These are phyloP conservation scores for Xerocomellus chrysenteron DNA, from an alignment of 768 basidiomycete genomes.

Conservation along the genomic window DNA sequence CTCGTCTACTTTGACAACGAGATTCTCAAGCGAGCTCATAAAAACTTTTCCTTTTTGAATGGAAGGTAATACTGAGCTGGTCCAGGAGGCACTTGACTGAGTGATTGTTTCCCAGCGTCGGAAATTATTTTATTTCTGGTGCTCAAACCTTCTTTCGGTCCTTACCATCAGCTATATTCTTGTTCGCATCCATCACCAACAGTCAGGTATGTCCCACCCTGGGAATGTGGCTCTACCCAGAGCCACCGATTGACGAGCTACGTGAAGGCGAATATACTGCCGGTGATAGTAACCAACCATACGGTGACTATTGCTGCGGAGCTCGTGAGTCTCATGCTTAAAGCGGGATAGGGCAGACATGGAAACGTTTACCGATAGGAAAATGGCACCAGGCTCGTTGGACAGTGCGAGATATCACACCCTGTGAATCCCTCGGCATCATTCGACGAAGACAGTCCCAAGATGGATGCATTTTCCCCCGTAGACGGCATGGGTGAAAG, in stretches of 20 bases:
- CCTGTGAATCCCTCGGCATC: constrained; percentile 47
- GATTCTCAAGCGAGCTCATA: constrained; percentile 84
- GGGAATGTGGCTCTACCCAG: constrained; percentile 6
- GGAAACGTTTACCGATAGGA: constrained; percentile 42
- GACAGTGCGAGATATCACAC: constrained; percentile 94
- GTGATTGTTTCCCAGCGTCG: constrained; percentile 50
- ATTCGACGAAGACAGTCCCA: constrained; percentile 27
- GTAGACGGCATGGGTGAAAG: constrained; percentile 55
- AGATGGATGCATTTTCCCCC: constrained; percentile 45
- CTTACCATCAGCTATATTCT: constrained; percentile 88
- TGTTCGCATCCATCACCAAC: constrained; percentile 89
- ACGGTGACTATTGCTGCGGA: constrained; percentile 95
- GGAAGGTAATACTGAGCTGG: constrained; percentile 55
- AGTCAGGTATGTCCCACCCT: constrained; percentile 49
- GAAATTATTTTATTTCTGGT: constrained; percentile 89
- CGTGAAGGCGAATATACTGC: constrained; percentile 72
- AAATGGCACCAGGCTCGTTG: constrained; percentile 75
- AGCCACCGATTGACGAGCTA: constrained; percentile 13
- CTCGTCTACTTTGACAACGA: constrained; percentile 91
- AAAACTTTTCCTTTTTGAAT: constrained; percentile 91
- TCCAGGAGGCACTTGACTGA: background rate
- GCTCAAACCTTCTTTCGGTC: constrained; percentile 90
- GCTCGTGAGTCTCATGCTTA: constrained; percentile 51
- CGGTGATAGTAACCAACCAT: constrained; percentile 90
- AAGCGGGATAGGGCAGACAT: constrained; percentile 46